phyloP scores from a whole-genome alignment of 1,139 yeast genomes.

The Entelexis sorbosivorans region DNA sequence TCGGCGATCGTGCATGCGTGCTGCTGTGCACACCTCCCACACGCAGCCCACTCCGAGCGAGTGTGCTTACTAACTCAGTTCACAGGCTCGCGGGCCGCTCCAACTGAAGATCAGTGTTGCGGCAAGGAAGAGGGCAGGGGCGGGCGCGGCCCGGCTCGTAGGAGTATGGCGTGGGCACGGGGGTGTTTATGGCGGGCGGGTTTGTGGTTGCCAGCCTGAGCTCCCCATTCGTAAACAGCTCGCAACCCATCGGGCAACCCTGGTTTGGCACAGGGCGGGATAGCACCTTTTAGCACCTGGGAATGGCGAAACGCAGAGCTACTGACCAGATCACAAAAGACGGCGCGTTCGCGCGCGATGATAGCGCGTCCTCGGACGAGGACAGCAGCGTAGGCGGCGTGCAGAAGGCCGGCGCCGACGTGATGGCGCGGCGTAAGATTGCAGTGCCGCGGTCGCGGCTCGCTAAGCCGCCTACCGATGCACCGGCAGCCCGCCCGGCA shows the following conservation, averaged over 20 bases:
- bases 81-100: neutral
- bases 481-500: conserved; percentile 10
- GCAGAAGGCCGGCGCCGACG: conserved; percentile 45
- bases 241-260: too few relatives aligned
- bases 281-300: neutral
- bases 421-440: conserved; percentile 58
- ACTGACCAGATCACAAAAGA: conserved; percentile 46
- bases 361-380: conserved; percentile 33
- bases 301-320: conserved; percentile 45
- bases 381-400: conserved; percentile 27
- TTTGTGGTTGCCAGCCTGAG: too few relatives aligned
- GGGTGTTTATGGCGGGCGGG: neutral
- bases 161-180: neutral
- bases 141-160: neutral
- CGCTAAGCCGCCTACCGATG: conserved; percentile 6
- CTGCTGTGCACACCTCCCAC: too few relatives aligned
- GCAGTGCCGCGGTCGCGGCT: conserved; percentile 44
- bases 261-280: too few relatives aligned
- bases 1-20: too few relatives aligned
- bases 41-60: too few relatives aligned
- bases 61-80: too few relatives aligned
- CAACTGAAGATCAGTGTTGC: neutral
- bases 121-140: neutral
- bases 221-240: neutral
- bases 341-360: conserved; percentile 4